A percentile compares a stretch with the other conserved stretches of the same genome.
Evolutionary conservation across 2,329 filamentous ascomycete genomes (phyloP).

Genomic region (Fusarium tricinctum): DNA sequence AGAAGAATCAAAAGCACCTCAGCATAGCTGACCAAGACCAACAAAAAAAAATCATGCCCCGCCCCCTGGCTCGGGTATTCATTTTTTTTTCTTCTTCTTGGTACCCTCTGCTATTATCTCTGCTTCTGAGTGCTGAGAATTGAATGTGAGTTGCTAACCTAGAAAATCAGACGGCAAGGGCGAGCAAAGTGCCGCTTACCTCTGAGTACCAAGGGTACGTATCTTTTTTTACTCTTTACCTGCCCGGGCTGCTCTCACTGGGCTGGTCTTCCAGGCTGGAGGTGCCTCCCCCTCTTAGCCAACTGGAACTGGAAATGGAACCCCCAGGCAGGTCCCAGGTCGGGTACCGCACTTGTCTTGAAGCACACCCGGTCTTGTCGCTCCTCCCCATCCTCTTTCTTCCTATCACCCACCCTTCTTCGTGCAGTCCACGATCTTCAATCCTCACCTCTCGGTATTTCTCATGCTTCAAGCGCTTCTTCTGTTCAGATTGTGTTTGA

Average conservation of each 20-base stretch:
- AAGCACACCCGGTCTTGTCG: conserved; percentile 54
- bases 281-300: conserved; percentile 44
- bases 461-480: conserved; percentile 41
- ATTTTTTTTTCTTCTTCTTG: conserved; percentile 17
- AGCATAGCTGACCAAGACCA: conserved; percentile 24
- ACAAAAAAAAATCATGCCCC: conserved; percentile 11
- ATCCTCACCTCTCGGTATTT: conserved; percentile 40
- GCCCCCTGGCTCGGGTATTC: conserved; percentile 42
- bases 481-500: conserved; percentile 46
- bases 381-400: conserved; percentile 57
- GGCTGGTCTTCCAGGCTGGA: conserved; percentile 14
- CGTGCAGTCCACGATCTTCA: conserved; percentile 53
- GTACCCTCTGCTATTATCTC: conserved; percentile 27
- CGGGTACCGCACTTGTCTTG: conserved; percentile 50
- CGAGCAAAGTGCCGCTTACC: conserved; percentile 43
- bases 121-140: conserved; percentile 21
- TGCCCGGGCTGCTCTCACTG: conserved; percentile 17
- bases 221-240: conserved; percentile 38
- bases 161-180: conserved; percentile 31
- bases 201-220: conserved; percentile 48
- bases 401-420: conserved; percentile 53
- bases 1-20: not conserved
- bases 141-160: conserved; percentile 33
- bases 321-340: conserved; percentile 48
- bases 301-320: conserved; percentile 47